A percentile compares a stretch with the other conserved stretches of the same genome.
Conservation (phyloP, 2,329 filamentous ascomycete genomes). For the Monascus ruber region DNA sequence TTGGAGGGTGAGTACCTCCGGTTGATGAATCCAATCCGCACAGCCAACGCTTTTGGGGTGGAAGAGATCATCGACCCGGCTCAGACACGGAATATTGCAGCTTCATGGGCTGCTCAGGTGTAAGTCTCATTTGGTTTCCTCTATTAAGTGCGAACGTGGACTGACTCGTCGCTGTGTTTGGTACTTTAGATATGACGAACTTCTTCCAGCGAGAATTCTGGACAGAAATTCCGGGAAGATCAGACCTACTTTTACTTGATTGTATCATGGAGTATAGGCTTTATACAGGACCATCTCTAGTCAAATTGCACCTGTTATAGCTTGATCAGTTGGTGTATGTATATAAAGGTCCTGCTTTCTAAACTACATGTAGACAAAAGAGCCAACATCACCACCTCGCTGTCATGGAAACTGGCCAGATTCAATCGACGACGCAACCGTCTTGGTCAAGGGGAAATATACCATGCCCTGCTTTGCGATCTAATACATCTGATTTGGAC, state of each 20-base stretch:
- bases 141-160: neutral
- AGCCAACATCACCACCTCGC: too few species aligned
- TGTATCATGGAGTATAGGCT: too few species aligned
- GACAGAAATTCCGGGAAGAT: neutral
- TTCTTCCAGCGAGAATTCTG: neutral
- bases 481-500: too few species aligned
- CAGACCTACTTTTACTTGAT: neutral
- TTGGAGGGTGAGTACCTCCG: constrained; percentile 49
- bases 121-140: constrained; percentile 22
- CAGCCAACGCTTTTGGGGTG: constrained; percentile 52
- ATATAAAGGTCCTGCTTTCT: too few species aligned
- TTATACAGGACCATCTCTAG: too few species aligned
- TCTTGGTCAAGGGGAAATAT: too few species aligned
- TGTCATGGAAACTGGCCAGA: too few species aligned
- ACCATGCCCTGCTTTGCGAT: too few species aligned
- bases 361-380: too few species aligned
- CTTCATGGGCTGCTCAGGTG: constrained; percentile 41
- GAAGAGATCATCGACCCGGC: constrained; percentile 54
- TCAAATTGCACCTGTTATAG: too few species aligned
- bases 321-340: too few species aligned
- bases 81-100: constrained; percentile 39
- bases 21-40: constrained; percentile 54
- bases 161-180: neutral
- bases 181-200: neutral
- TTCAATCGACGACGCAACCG: too few species aligned